Evolutionary conservation across 106 monocot species (phyloP), one percentile per base, ranked within the genome.

Genomic region (Platanthera zijinensis): DNA sequence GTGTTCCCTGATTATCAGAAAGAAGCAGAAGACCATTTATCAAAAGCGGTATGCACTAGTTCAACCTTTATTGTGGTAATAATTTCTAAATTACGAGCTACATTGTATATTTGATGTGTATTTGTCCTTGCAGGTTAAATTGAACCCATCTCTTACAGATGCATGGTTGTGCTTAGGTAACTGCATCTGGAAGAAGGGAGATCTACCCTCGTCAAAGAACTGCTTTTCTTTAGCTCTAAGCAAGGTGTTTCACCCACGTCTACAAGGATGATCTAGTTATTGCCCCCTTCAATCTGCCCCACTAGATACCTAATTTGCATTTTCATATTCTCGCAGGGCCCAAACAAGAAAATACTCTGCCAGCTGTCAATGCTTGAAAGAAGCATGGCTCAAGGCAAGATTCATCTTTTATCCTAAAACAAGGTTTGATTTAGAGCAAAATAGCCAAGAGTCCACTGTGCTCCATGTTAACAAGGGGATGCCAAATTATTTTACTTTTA

Each of bases 181-280:
- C 69, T 96, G 93, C 83, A 84, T 96, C 75, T 96, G 96, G 96
- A 96, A 96, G 82, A 96, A 96, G 74, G 96, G 96, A 17, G 96
- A 96, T 76, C 84, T 96, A 59, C 52, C 71, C 56, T 84, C 90
- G 45, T 90, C 96, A 74, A 93, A 86, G 52, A 96, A 91, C 69
- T 96, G 96, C 76, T 91, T 91, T 80, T 89, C 84, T 74, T 77
- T 89, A 67, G 93, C 93, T 57, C 69, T 93, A 32, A 91, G 89
- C 84, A 96, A 93, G 96, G 93, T 96, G 51, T 61, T 17, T 59
- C 63, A 5, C 79, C 56, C 21, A 25, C 25, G 30, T 32, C 66
- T 66, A 11, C 66, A 10, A 19, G 32, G 32, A 66, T 66, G 32
- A 10, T 32, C 30, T 32, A 10, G n/a, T 66, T 66, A 32, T 32